Evolutionary conservation across 2,329 filamentous ascomycete genomes (phyloP), one percentile per base, ranked within the genome.

Genomic region (Ophiostoma triangulosporum): DNA sequence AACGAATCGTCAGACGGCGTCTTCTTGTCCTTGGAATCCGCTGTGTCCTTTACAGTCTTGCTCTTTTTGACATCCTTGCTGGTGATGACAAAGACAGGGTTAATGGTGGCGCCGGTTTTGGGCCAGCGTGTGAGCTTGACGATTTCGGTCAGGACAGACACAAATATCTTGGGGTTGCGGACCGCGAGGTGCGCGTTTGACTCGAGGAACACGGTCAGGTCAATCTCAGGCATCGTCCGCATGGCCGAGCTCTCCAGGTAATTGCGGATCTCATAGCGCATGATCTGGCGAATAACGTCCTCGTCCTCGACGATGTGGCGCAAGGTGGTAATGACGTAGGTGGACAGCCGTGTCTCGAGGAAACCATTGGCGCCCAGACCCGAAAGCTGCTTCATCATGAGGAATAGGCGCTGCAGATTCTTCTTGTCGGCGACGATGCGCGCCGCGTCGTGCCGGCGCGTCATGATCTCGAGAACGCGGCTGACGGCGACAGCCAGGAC

Each of bases 241-340:
- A 68, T 64, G 57, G 75, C 73, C 52, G 86, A 74, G 52, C 36
- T 26, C 17, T 87, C 81, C 60, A 96, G 87, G 62, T 80, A 82
- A n/a, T 78, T 72, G 58, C 83, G 81, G 61, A 98, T 94, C 64
- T 97, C 91, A 27, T 83, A 85, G 51, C 84, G 79, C 86, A 98
- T 96, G 56, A 95, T 83, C 64, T 96, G 88, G 59, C 86, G 88
- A 56, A 97, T 77, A 2, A 85, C 93, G 17, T 89, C 84, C 50
- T 95, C 88, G 63, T 98, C 94, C 68, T 98, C 93, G 52, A 97
- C 80, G 59, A 98, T 84, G 63, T 98, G 93, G 38, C 94, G 83
- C 43, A 98, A 72, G 51, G 96, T 84, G 12, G 91, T 78, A 77
- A 97, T 84, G 62, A 95, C 84, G 54, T 84, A 77, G 22, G 73